Evolutionary conservation across 75 land plant genomes (phyloP), one percentile per base, ranked within the genome.

Genomic region (Larix kaempferi): DNA sequence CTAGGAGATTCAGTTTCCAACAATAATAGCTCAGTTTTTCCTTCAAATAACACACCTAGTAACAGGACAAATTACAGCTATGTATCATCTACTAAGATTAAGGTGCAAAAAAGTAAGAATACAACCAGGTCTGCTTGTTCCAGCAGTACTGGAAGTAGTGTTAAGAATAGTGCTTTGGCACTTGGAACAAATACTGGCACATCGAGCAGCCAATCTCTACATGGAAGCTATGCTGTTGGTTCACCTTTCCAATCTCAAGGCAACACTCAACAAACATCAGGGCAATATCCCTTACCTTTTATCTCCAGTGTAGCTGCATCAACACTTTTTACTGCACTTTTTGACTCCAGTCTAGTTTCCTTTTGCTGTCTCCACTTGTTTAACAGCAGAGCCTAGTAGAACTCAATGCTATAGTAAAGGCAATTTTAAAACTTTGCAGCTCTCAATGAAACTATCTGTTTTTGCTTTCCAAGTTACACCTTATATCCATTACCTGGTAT

Each of bases 1-100:
- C 76, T 91, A 62, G 81, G 89, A 25, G 90, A 94, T 16, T 52
- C 89, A 57, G 67, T 57, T 23, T 55, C 65, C 23, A 37, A 81
- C 26, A 74, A 44, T 29, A 22, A 16, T 56, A 17, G 23, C 33
- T 64, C 73, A 49, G 52, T 67, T 14, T 77, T 52, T 60, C 58
- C 60, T 27, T 74, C 76, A 56, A 29, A 17, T 22, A 74, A 52
- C 56, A 25, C 76, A 76, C 23, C 64, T 10, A 78, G 37, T 12
- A 64, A 41, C 33, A n/a, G 72, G 27, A 22, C 37, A 33, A 72
- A 75, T 58, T 57, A 63, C 33, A 67, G 56, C 49, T 19, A 80
- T 64, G 25, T 49, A 56, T 44, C 35, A 63, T 73, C 64, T 5
- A n/a, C 67, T n/a, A 71, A 74, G 57, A 57, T 39, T 62, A 85